A percentile compares a stretch with the other conserved stretches of the same genome.
phyloP scores from a whole-genome alignment of 352 stramenopile genomes.

The Pythium biforme region DNA sequence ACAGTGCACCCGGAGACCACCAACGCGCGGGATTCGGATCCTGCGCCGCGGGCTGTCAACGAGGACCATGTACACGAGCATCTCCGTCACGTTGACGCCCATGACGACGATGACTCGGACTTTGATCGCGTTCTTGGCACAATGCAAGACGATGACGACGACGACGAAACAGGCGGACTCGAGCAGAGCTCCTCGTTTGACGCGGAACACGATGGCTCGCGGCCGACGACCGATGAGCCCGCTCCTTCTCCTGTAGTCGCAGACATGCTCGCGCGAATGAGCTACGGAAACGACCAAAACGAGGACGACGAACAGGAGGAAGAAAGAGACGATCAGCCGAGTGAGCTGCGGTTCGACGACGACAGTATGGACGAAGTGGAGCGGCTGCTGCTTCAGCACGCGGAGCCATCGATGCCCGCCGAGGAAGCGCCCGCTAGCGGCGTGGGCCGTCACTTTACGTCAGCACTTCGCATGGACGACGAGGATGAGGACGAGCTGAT shows the following conservation, averaged over 20 bases:
- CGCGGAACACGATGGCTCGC: neutral
- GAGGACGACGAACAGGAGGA: neutral
- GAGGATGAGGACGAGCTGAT: conserved; percentile 26
- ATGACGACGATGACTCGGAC: conserved; percentile 5
- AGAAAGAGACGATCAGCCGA: neutral
- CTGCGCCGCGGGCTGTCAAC: too few relatives aligned
- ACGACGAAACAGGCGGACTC: conserved; percentile 1
- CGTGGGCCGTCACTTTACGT: conserved; percentile 9
- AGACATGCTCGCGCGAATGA: neutral
- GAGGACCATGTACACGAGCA: neutral
- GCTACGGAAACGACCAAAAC: neutral
- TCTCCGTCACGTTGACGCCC: neutral
- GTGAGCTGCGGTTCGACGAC: conserved; percentile 2
- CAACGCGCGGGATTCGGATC: too few relatives aligned
- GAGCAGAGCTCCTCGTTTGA: conserved; percentile 13
- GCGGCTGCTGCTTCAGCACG: conserved; percentile 15
- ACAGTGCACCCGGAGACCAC: too few relatives aligned
- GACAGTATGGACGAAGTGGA: conserved; percentile 28
- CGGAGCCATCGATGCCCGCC: neutral
- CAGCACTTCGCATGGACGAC: conserved; percentile 25
- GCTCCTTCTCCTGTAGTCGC: too few relatives aligned
- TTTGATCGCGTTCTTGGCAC: conserved; percentile 3
- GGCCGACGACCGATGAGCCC: neutral
- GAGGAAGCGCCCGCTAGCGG: neutral
- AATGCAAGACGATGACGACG: neutral